Evolutionary conservation across 495 filamentous ascomycete species (phyloP).

Genomic region (Hyaloscypha hepaticicola): DNA sequence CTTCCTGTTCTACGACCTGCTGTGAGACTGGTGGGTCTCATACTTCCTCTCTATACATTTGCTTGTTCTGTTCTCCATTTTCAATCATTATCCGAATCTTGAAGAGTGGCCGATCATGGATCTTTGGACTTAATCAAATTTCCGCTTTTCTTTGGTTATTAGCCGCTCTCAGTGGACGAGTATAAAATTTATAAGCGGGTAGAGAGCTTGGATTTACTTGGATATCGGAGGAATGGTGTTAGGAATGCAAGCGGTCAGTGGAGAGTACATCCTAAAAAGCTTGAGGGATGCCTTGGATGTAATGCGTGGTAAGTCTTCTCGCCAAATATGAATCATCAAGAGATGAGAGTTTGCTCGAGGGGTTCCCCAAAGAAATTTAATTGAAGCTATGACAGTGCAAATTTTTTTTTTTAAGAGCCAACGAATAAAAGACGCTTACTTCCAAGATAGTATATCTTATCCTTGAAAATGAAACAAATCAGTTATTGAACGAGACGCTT

Average conservation of each 20-base stretch:
- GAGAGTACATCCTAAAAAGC: not conserved
- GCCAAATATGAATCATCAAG: not conserved
- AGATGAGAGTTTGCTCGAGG: no score
- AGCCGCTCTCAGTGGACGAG: not conserved
- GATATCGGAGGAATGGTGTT: not conserved
- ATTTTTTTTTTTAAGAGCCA: no score
- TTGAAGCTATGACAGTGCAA: no score
- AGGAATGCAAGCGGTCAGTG: not conserved
- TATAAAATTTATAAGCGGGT: not conserved
- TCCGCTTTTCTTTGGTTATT: not conserved
- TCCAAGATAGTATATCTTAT: no score
- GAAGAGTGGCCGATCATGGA: not conserved
- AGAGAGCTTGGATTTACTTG: not conserved
- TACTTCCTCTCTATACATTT: conserved; percentile 11
- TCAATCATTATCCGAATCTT: conserved; percentile 8
- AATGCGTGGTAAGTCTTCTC: not conserved
- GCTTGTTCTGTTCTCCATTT: not conserved
- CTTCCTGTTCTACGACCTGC: not conserved
- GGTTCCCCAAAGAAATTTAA: no score
- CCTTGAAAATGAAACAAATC: no score
- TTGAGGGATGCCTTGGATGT: not conserved
- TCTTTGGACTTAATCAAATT: not conserved
- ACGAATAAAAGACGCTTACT: no score
- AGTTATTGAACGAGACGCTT: no score
- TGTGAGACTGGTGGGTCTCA: not conserved